phyloP scores from a whole-genome alignment of 805 yeast genomes.

The Debaryomyces prosopidis region DNA sequence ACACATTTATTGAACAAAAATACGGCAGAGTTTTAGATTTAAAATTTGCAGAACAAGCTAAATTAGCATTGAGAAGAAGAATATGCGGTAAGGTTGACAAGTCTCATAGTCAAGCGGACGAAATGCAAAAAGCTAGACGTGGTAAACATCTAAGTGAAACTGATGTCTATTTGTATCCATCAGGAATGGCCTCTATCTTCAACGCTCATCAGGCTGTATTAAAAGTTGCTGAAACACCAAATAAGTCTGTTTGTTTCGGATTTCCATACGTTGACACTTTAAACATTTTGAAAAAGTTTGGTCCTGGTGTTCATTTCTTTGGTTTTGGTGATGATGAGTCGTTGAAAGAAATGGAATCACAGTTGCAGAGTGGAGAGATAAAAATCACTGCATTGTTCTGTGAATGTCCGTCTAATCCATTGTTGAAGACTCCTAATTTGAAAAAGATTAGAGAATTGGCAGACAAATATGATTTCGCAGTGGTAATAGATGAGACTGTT shows the following conservation, averaged over 20 bases:
- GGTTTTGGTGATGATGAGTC: constrained; percentile 81
- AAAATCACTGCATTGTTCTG: constrained; percentile 78
- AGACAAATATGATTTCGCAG: constrained; percentile 67
- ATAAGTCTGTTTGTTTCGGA: constrained; percentile 89
- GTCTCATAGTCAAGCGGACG: constrained; percentile 24
- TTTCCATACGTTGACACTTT: constrained; percentile 94
- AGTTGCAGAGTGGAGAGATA: constrained; percentile 54
- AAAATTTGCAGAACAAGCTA: constrained; percentile 73
- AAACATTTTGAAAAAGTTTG: constrained; percentile 83
- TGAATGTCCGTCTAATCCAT: constrained; percentile 95
- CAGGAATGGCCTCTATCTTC: constrained; percentile 93
- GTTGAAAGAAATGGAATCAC: constrained; percentile 60
- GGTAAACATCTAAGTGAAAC: constrained; percentile 43
- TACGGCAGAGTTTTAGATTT: constrained; percentile 88
- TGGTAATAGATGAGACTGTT: constrained; percentile 91
- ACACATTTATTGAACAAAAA: constrained; percentile 78
- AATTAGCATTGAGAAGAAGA: constrained; percentile 68
- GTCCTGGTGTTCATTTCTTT: constrained; percentile 84
- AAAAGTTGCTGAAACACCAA: constrained; percentile 20
- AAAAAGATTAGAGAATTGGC: constrained; percentile 63
- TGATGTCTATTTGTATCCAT: constrained; percentile 81
- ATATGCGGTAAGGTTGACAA: constrained; percentile 67
- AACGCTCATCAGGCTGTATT: constrained; percentile 67
- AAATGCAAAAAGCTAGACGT: constrained; percentile 26
- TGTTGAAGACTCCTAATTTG: constrained; percentile 81